phyloP scores from a whole-genome alignment of 2,329 filamentous ascomycete species.

The Verticillium nubilum region DNA sequence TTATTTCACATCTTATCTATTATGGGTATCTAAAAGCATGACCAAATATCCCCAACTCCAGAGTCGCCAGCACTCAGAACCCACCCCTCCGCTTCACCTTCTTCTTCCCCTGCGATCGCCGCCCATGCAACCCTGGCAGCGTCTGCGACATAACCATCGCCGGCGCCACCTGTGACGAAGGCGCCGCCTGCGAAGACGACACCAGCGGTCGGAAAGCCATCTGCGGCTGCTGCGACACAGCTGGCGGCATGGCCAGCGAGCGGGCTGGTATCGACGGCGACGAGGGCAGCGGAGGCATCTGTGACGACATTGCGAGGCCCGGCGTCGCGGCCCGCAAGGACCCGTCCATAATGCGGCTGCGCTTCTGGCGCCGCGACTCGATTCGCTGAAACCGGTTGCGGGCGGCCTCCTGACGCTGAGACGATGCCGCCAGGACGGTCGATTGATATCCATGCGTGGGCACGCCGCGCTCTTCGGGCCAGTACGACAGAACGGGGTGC shows the following conservation, averaged over 20 bases:
- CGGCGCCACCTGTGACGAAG: constrained; percentile 24
- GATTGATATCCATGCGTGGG: constrained; percentile 30
- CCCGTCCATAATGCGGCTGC: constrained; percentile 3
- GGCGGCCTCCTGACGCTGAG: constrained; percentile 27
- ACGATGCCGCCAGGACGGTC: constrained; percentile 28
- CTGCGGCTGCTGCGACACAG: constrained; percentile 7
- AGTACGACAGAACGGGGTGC: constrained; percentile 26
- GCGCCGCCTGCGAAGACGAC: constrained; percentile 17
- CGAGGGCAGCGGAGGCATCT: not conserved
- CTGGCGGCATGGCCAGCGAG: constrained; percentile 2
- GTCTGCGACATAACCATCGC: constrained; percentile 38
- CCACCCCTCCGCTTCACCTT: constrained; percentile 37
- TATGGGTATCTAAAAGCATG: not conserved
- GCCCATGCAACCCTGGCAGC: constrained; percentile 39
- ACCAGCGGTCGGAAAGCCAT: constrained; percentile 4
- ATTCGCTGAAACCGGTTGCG: constrained; percentile 25
- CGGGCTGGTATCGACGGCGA: constrained; percentile 6
- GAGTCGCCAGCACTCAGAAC: not conserved
- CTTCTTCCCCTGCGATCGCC: constrained; percentile 31
- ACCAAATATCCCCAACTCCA: not conserved
- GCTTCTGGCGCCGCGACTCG: constrained; percentile 14
- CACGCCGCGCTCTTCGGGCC: constrained; percentile 31
- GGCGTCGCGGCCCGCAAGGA: not conserved
- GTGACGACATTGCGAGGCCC: not conserved
- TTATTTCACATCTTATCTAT: not conserved